Evolutionary conservation across 345 rosid species (phyloP), one percentile per base, ranked within the genome.

Genomic region (Draba incana): DNA sequence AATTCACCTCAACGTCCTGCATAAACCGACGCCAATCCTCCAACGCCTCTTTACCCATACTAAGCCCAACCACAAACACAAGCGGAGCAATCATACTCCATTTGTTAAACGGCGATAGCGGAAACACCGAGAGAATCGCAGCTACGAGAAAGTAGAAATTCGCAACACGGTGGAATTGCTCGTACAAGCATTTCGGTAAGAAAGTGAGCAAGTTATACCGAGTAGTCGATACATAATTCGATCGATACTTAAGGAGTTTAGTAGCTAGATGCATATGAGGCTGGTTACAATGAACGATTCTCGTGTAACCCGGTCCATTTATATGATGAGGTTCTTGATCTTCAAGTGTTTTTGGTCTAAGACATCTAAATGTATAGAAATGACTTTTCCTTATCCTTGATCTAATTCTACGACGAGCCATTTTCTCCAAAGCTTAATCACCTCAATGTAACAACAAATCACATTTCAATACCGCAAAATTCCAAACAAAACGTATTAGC

Each of bases 151-250:
- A 90, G 60, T 84, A 90, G 54, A 87, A 59, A 61, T 90, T 90
- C 55, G 97, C 97, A 5, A 86, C 94, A 27, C 93, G 80, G 38
- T 87, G 86, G 60, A 90, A 90, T 77, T 90, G 96, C 80, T 90
- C 93, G 42, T 87, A 87, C 45, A 87, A 77, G 50, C 85, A 81
- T 50, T 65, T 90, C 8, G 93, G 93, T 12, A 90, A 81, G 83
- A 90, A 87, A 8, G 88, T 82, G 4, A 73, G 51, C 41, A 81
- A 14, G 54, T 77, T 86, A 62, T 87, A 87, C 72, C 84, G 81
- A 8, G 92, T 87, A 25, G 92, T 87, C 25, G 92, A 84, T 46
- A 84, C 77, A 3, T 84, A 83, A 70, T 90, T 90, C 15, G 70
- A 66, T 0, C 72, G 64, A 52, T 90, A 83, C 39, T 76, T 80